Base-by-base conservation (phyloP, 495 filamentous ascomycete genomes). In the Acidiella bohemica region DNA sequence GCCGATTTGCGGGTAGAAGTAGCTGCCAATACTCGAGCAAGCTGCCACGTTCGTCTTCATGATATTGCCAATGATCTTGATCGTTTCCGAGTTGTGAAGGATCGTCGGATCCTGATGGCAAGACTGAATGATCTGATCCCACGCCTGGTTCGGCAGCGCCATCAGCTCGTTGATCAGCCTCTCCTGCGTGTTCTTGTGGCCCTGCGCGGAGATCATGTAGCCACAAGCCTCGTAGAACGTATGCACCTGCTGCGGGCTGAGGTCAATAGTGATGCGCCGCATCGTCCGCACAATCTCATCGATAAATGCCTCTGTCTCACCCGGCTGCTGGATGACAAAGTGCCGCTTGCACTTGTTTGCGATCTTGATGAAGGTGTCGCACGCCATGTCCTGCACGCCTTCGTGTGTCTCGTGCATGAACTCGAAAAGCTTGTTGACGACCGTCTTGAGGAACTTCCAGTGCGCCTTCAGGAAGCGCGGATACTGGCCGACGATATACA, bases 331-430 rank as follows among this genome's bases (percentile, higher is more conserved):
- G 0, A 86, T 88, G 33, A 99, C 90, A 55, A 99, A 99, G 60
- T 99, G 92, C 32, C 90, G 76, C 53, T 84, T 80, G 67, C 90
- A 99, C 61, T 94, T 93, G 59, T 90, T 90, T 29, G 90, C 92
- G 47, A 99, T 99, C 67, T 99, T 99, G 66, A 99, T 99, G 58
- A 99, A 99, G 0, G 90, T 99, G 64, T 99, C 90, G 51, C 90
- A 99, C 49, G 90, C 90, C 90, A 99, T 99, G 57, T 99, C 90
- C 65, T 99, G 90, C 33, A 99, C 90, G 75, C 84, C 90, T 72
- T 99, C 90, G 56, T 99, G 90, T 4, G 90, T 96, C 57, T 99
- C 90, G 60, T 99, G 90, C 90, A 99, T 99, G 56, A 99, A 99
- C 61, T 99, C 90, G 53, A 99, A 99, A 10, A 99, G 74, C 65